Conservation (phyloP, 306 rosid species). For the Medicago lupulina region DNA sequence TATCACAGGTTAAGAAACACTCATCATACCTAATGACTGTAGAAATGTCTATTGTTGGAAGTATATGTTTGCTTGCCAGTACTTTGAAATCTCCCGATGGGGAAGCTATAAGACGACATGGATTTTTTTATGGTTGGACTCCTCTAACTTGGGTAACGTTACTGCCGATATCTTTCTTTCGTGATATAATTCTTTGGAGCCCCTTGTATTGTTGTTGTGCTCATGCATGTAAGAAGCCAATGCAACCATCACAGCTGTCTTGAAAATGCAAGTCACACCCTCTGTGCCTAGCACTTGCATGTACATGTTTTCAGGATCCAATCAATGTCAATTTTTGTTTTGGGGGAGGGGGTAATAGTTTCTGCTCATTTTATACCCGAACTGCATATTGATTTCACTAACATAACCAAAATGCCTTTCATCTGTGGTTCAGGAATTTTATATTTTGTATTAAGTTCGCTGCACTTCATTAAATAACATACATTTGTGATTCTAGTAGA, state of each 20-base stretch:
- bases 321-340: neutral
- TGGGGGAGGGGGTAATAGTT: neutral
- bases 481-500: conserved; percentile 11
- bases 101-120: conserved; percentile 72
- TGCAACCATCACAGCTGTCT: conserved; percentile 14
- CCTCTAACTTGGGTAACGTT: conserved; percentile 73
- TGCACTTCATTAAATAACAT: neutral
- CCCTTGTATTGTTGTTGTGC: conserved; percentile 17
- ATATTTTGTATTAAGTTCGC: neutral
- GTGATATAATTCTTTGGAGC: conserved; percentile 26
- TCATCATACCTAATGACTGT: conserved; percentile 95
- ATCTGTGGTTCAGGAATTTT: conserved; percentile 21
- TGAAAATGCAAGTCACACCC: conserved; percentile 9
- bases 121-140: conserved; percentile 92
- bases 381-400: neutral
- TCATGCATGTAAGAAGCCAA: conserved; percentile 25
- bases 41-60: conserved; percentile 94
- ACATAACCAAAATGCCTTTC: conserved; percentile 17
- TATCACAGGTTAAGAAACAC: conserved; percentile 87
- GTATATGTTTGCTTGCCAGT: conserved; percentile 77
- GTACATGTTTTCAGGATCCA: neutral
- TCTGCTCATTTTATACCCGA: conserved; percentile 19
- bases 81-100: conserved; percentile 94
- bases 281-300: conserved; percentile 16
- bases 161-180: conserved; percentile 35